phyloP scores from a whole-genome alignment of 108 stramenopile species.

The Nitzschia sp. region DNA sequence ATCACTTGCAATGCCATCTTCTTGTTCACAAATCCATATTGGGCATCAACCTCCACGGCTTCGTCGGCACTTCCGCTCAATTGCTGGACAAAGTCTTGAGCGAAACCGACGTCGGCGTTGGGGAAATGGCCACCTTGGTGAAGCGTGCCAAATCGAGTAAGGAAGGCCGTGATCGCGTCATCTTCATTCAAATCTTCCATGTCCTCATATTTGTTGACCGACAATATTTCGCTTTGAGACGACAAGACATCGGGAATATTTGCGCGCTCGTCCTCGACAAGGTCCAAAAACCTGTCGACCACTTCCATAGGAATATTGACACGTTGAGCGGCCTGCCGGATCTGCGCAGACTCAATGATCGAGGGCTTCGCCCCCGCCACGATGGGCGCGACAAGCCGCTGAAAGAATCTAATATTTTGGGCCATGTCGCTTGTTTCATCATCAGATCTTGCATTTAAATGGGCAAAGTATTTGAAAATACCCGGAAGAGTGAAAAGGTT shows the following conservation, averaged over 20 bases:
- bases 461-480: slow-evolving; percentile 2
- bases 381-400: slow-evolving; percentile 18
- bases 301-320: slow-evolving; percentile 17
- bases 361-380: slow-evolving; percentile 23
- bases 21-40: slow-evolving; percentile 18
- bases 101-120: background rate
- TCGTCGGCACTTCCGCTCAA: slow-evolving; percentile 11
- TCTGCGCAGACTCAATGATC: slow-evolving; percentile 31
- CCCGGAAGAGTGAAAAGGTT: background rate
- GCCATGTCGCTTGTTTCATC: slow-evolving; percentile 2
- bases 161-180: slow-evolving; percentile 26
- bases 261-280: background rate
- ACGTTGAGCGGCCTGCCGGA: slow-evolving; percentile 29
- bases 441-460: background rate
- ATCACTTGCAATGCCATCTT: background rate
- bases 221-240: slow-evolving; percentile 4
- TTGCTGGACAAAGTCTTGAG: background rate
- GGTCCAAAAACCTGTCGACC: slow-evolving; percentile 22
- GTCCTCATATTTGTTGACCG: slow-evolving; percentile 7
- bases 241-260: background rate
- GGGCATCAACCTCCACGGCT: slow-evolving; percentile 23
- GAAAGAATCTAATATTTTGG: slow-evolving; percentile 15
- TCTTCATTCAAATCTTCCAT: slow-evolving; percentile 32
- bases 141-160: slow-evolving; percentile 10
- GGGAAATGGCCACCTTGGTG: background rate